These are phyloP conservation scores for Uromyces viciae-fabae DNA, from an alignment of 1,284 basidiomycete species.

Conservation along the genomic window DNA sequence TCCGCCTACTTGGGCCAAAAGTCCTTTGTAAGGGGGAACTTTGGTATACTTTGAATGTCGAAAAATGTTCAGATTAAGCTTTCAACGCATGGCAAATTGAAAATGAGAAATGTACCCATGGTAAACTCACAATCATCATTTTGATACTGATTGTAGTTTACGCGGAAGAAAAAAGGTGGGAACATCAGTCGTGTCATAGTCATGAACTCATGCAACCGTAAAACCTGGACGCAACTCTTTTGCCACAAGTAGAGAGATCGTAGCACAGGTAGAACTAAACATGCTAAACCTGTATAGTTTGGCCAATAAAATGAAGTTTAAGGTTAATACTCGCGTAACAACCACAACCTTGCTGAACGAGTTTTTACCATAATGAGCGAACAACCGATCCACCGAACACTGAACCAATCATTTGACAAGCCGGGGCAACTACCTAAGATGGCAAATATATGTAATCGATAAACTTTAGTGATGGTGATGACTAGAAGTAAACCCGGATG, in stretches of 20 bases:
- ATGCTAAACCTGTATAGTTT: constrained; percentile 46
- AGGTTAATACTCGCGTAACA: background rate
- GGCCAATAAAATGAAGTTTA: background rate
- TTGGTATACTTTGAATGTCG: constrained; percentile 41
- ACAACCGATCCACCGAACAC: constrained; percentile 44
- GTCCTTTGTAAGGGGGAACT: constrained; percentile 43
- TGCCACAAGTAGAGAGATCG: constrained; percentile 35
- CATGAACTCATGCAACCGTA: background rate
- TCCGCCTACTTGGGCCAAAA: constrained; percentile 32
- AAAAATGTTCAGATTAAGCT: background rate
- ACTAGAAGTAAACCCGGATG: background rate
- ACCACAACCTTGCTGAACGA: background rate
- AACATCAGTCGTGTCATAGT: background rate
- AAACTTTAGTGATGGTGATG: background rate
- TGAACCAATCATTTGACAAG: constrained; percentile 45
- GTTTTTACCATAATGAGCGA: constrained; percentile 34
- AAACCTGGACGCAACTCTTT: constrained; percentile 37
- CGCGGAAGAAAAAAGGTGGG: background rate
- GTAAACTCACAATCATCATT: constrained; percentile 45
- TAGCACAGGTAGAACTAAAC: constrained; percentile 42
- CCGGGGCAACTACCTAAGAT: constrained; percentile 42
- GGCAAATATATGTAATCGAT: background rate
- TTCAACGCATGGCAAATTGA: background rate
- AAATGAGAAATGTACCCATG: background rate
- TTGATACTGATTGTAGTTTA: constrained; percentile 23